These are phyloP conservation scores for Oryza rufipogon DNA, from an alignment of 176 grass and related monocot species.

Conservation along the genomic window DNA sequence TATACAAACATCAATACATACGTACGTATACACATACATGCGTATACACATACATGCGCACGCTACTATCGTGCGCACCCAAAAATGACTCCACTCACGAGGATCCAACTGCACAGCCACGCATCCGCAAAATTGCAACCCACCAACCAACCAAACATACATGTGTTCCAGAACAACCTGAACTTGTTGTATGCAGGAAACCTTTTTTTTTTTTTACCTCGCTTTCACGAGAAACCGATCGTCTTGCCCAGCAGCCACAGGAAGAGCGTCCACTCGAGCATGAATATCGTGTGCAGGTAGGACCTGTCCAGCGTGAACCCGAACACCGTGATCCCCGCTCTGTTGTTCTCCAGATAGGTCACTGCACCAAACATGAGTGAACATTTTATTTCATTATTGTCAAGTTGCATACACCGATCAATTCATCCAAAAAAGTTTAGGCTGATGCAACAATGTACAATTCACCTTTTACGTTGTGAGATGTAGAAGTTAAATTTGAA, in stretches of 20 bases:
- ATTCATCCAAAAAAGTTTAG: neutral
- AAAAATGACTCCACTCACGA: neutral
- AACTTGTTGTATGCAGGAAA: neutral
- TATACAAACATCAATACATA: neutral
- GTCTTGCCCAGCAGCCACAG: constrained; percentile 92
- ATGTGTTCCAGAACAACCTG: neutral
- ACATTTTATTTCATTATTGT: neutral
- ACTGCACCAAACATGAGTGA: constrained; percentile 45
- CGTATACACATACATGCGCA: neutral
- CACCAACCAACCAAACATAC: neutral
- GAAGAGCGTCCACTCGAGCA: constrained; percentile 89
- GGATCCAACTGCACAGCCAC: neutral
- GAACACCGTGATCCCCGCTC: constrained; percentile 87
- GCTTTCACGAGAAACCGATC: constrained; percentile 67
- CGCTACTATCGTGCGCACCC: neutral
- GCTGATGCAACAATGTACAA: neutral
- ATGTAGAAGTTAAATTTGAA: too few relatives aligned
- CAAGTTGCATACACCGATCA: neutral
- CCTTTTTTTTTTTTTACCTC: neutral
- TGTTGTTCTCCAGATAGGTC: constrained; percentile 98
- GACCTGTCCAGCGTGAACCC: constrained; percentile 87
- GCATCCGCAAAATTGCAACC: neutral
- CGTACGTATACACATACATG: neutral
- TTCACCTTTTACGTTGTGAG: neutral
- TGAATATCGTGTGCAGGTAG: constrained; percentile 88